A percentile compares a stretch with the other conserved stretches of the same genome.
These are phyloP conservation scores for Cercospora sesami DNA, from an alignment of 2,329 filamentous ascomycete species.

Conservation along the genomic window DNA sequence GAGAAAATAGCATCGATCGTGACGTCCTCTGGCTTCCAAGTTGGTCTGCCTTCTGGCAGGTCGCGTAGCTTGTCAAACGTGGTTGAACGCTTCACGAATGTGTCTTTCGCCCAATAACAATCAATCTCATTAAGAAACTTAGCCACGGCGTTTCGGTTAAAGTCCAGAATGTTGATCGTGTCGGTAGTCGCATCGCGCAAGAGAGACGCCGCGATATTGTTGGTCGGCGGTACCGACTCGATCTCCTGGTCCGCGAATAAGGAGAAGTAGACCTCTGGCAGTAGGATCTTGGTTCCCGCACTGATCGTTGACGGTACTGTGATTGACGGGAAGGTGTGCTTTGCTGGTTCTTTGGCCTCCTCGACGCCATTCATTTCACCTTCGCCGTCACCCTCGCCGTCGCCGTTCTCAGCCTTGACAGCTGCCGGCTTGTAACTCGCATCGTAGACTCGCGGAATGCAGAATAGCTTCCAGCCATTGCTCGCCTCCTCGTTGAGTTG, in stretches of 20 bases:
- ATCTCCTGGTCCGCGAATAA: conserved; percentile 86
- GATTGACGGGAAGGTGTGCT: conserved; percentile 76
- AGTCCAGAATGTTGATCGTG: conserved; percentile 90
- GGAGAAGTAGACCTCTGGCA: conserved; percentile 91
- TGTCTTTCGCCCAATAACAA: conserved; percentile 85
- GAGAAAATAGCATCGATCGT: conserved; percentile 97
- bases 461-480: conserved; percentile 71
- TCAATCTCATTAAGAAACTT: conserved; percentile 92
- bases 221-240: conserved; percentile 74
- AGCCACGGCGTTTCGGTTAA: conserved; percentile 83
- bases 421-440: conserved; percentile 26
- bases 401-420: conserved; percentile 28
- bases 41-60: conserved; percentile 64
- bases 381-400: conserved; percentile 27
- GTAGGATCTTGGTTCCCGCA: conserved; percentile 72
- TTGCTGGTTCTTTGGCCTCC: conserved; percentile 51
- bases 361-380: conserved; percentile 56
- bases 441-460: conserved; percentile 59
- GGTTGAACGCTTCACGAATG: conserved; percentile 90
- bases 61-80: conserved; percentile 84
- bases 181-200: conserved; percentile 84
- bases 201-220: conserved; percentile 75
- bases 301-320: conserved; percentile 72
- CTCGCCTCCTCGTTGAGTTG: conserved; percentile 77
- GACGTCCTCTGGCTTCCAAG: conserved; percentile 97